These are phyloP conservation scores for Trichoderma harzianum DNA, from an alignment of 2,329 filamentous ascomycete genomes.

Conservation along the genomic window DNA sequence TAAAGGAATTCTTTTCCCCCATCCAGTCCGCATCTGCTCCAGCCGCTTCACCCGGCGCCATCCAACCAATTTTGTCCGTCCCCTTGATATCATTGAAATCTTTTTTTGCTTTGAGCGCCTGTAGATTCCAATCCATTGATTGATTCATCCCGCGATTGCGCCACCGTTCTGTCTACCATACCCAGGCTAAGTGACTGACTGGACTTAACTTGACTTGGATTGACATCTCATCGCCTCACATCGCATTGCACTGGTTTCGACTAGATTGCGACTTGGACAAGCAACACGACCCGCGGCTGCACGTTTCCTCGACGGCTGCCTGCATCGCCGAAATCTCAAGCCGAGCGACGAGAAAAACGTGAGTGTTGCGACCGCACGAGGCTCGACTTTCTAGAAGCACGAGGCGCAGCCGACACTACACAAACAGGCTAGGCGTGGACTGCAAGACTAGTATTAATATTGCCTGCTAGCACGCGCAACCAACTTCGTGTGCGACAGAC, in stretches of 20 bases:
- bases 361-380: not conserved
- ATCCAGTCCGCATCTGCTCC: not conserved
- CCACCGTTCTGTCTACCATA: not conserved
- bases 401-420: constrained; percentile 17
- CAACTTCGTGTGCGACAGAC: not conserved
- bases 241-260: not conserved
- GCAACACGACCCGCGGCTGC: constrained; percentile 9
- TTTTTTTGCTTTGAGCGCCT: not conserved
- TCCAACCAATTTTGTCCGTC: not conserved
- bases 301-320: constrained; percentile 17
- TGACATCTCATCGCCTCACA: not conserved
- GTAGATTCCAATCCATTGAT: not conserved
- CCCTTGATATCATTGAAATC: not conserved
- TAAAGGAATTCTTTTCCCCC: not conserved
- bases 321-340: constrained; percentile 14
- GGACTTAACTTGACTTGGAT: not conserved
- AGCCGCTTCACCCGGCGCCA: constrained; percentile 1
- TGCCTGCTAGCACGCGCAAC: constrained; percentile 9
- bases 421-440: not conserved
- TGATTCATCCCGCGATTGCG: not conserved
- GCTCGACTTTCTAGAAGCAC: constrained; percentile 19
- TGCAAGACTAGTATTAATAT: constrained; percentile 1
- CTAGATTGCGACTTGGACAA: not conserved
- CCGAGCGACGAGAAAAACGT: not conserved
- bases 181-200: not conserved